Base-by-base conservation (phyloP, 78 protist genomes). In the Monocercomonoides exilis region DNA sequence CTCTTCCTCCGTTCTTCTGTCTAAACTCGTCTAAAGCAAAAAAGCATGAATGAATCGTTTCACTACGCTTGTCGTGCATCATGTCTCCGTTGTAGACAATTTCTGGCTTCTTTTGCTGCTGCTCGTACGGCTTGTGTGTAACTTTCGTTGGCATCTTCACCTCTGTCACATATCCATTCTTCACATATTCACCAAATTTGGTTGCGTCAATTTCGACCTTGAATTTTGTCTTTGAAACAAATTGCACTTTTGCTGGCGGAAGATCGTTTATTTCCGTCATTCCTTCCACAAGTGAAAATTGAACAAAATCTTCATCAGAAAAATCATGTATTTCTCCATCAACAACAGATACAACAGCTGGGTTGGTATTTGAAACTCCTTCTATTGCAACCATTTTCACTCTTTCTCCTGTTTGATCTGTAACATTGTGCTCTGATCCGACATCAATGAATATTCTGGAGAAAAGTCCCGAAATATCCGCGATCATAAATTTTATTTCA, bases 91-190 rank as follows among this genome's bases (percentile, higher is more conserved):
- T 21, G 70, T 21, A 54, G 38, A 54, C 38, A 54, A 54, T 54
- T 54, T 54, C 70, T 29, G 70, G 70, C 21, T 54, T 54, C 70
- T 54, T 54, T 11, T 54, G 21, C 11, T 87, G 0, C 70, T 86
- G 89, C 36, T 42, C 32, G 42, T 94, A 89, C 33, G 96, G 81
- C 77, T 89, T 91, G 86, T 86, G 87, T 1, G 41, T 33, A 32
- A 93, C 45, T 21, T 43, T 81, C 41, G 42, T 42, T 2, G 96
- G 93, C 90, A 43, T 87, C 92, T 96, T 96, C 45, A 96, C 98
- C 54, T 96, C 95, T 6, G 89, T 91, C 34, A 89, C 91, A 54
- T 91, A 90, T 33, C 99, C 99, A 44, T 98, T 97, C 0, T 63
- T 0, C 5, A 35, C 80, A 86, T 96, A 94, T 1, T 38, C 34